Conservation (phyloP, 2,329 filamentous ascomycete species). For the Akanthomyces lecanii region DNA sequence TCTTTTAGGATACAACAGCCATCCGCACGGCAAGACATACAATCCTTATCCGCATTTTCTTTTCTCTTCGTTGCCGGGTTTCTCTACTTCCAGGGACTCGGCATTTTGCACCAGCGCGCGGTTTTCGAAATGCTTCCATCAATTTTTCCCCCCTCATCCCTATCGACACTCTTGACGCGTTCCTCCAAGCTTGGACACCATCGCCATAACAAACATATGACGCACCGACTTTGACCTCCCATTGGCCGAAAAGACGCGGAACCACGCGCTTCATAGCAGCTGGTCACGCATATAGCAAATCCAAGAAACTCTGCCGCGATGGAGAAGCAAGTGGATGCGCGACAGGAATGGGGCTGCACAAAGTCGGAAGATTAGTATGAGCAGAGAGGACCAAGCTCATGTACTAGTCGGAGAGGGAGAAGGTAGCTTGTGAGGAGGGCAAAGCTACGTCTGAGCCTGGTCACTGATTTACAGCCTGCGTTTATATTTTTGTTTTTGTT, state of each 20-base stretch:
- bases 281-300: background rate
- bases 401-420: background rate
- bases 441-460: background rate
- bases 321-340: background rate
- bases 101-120: constrained; percentile 2
- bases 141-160: background rate
- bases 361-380: background rate
- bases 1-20: constrained; percentile 18
- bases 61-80: background rate
- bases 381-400: background rate
- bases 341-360: background rate
- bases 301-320: background rate
- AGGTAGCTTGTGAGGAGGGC: background rate
- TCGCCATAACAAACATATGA: background rate
- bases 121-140: background rate
- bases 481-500: constrained; percentile 1
- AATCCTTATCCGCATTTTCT: constrained; percentile 16
- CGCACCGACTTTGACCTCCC: background rate
- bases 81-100: background rate
- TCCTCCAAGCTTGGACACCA: background rate
- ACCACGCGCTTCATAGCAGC: background rate
- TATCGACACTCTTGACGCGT: background rate
- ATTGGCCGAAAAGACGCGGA: background rate
- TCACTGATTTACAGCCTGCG: constrained; percentile 3
- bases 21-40: constrained; percentile 5